Evolutionary conservation across 306 rosid species (phyloP), one percentile per base, ranked within the genome.

Genomic region (Ziziphus jujuba): DNA sequence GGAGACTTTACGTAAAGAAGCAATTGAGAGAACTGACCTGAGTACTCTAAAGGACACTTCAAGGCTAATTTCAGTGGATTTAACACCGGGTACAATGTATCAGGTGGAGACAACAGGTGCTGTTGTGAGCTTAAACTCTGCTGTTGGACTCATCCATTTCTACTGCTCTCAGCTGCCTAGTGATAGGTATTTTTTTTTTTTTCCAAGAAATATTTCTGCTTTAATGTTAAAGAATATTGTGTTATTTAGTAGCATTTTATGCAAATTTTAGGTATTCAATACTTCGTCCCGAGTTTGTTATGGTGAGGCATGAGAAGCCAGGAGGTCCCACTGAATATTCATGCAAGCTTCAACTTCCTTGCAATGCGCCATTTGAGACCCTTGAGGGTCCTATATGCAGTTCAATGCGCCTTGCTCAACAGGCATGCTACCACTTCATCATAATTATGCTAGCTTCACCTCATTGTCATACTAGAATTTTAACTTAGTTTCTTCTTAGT

Each of bases 141-240:
- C 99, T 56, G 99, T 90, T 61, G 99, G 99, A 56, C 92, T 93
- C 16, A 63, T 88, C 78, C 99, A 93, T 87, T 93, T 93, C 79
- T 93, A 86, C 86, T 93, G 99, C 89, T 93, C 99, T 69, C 99
- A 93, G 82, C 96, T 93, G 47, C 99, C 99, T 3, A 93, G 97
- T 80, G 99, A 93, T 91, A 93, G 99, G 99, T 93, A 59, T 72
- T 73, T 35, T 61, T 63, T 65, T 75, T 60, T 20, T 59, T 75
- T 60, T 20, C 55, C 63, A 63, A 38, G 50, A 45, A 47, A n/a
- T 44, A 33, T 50, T 53, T 24, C 44, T 36, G 61, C 43, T 22
- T 16, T 40, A 12, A 24, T 50, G 20, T 28, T 40, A 10, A 22
- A 15, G 43, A 50, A 52, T 51, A 20, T 49, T 31, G 35, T 56